Evolutionary conservation across 2,329 filamentous ascomycete species (phyloP).

Genomic region (Fusarium fracticaudum): DNA sequence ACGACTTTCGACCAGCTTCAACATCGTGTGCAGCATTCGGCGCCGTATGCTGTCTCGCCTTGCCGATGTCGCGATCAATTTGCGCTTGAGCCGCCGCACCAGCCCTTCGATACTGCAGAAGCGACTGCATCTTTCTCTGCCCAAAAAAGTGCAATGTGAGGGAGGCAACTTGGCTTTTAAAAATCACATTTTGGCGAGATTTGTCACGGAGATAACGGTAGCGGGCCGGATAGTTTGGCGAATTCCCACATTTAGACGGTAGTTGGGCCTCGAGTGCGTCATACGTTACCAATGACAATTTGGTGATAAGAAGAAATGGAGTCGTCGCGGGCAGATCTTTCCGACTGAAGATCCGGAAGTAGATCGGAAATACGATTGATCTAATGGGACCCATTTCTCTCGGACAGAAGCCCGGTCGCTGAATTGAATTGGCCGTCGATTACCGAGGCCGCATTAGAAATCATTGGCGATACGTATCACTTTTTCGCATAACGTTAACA

Average conservation of each 20-base stretch:
- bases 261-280: background rate
- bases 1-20: background rate
- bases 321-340: background rate
- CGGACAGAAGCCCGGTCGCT: background rate
- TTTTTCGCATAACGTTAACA: background rate
- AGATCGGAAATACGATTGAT: conserved; percentile 1
- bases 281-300: conserved; percentile 1
- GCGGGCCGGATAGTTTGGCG: background rate
- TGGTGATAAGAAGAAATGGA: conserved; percentile 22
- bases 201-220: conserved; percentile 5
- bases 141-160: background rate
- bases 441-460: background rate
- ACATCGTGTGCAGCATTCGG: background rate
- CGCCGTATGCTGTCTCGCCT: background rate
- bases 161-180: background rate
- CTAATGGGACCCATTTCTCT: background rate
- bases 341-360: background rate
- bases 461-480: background rate
- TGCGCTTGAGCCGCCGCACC: conserved; percentile 33
- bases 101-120: conserved; percentile 30
- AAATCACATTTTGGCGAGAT: background rate
- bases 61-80: conserved; percentile 32
- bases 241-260: background rate
- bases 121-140: conserved; percentile 23
- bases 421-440: background rate